These are phyloP conservation scores for Naegleria fowleri DNA, from an alignment of 208 protist genomes.

Conservation along the genomic window DNA sequence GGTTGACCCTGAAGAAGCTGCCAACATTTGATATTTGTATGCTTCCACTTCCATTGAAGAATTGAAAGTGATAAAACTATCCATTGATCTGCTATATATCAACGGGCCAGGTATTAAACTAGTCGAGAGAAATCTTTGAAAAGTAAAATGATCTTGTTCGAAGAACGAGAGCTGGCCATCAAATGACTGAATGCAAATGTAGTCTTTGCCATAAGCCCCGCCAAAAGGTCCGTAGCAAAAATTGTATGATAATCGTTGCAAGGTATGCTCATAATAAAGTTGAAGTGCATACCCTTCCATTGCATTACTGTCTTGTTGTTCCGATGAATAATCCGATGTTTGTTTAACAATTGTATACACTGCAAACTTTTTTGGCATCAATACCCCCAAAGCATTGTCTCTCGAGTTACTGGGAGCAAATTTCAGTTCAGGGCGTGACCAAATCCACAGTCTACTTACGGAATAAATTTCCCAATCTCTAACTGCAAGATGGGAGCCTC, in stretches of 20 bases:
- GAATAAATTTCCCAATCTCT: constrained; percentile 57
- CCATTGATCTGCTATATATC: background rate
- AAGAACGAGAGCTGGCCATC: constrained; percentile 72
- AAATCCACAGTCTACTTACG: constrained; percentile 19
- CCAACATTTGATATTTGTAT: constrained; percentile 24
- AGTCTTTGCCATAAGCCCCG: constrained; percentile 51
- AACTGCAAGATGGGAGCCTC: constrained; percentile 74
- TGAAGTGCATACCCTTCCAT: constrained; percentile 32
- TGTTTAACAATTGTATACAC: constrained; percentile 51
- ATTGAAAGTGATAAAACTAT: constrained; percentile 17
- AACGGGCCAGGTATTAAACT: constrained; percentile 66
- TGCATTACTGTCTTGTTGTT: background rate
- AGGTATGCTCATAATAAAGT: constrained; percentile 50
- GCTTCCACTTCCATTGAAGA: constrained; percentile 16
- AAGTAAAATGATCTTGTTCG: constrained; percentile 68
- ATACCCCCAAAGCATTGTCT: constrained; percentile 62
- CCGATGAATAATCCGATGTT: background rate
- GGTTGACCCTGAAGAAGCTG: background rate
- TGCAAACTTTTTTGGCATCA: constrained; percentile 65
- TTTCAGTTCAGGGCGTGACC: too few species aligned
- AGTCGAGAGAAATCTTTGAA: constrained; percentile 59
- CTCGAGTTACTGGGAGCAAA: too few species aligned
- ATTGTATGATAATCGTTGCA: constrained; percentile 67
- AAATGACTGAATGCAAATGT: constrained; percentile 80
- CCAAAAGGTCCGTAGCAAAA: constrained; percentile 69